Evolutionary conservation across 805 yeast species (phyloP).

Genomic region (Candida nemodendra): DNA sequence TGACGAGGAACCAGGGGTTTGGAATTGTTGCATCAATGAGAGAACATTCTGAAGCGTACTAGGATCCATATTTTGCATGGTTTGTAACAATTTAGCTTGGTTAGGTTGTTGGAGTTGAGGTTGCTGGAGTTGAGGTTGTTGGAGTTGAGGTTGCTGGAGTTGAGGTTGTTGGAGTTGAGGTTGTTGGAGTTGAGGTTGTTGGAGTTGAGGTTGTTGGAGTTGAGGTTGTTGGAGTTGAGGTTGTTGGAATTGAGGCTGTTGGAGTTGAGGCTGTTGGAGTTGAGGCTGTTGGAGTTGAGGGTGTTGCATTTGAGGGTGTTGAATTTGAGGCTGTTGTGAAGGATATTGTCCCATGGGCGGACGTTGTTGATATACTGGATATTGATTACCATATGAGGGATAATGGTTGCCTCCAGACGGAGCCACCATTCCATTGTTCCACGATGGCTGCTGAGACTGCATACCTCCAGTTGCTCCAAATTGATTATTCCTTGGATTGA

Average conservation of each 20-base stretch:
- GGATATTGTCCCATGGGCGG: constrained; percentile 6
- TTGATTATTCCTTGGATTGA: constrained; percentile 9
- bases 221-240: constrained; percentile 10
- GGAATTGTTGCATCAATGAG: constrained; percentile 29
- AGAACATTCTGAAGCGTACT: constrained; percentile 33
- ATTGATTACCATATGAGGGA: constrained; percentile 11
- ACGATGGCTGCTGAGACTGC: constrained; percentile 16
- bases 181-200: constrained; percentile 7
- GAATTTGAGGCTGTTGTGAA: constrained; percentile 21
- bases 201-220: constrained; percentile 3
- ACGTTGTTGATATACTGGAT: constrained; percentile 8
- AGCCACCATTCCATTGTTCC: constrained; percentile 12
- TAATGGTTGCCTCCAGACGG: constrained; percentile 7
- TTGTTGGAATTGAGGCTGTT: too few relatives aligned
- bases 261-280: too few relatives aligned
- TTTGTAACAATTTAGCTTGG: constrained; percentile 22
- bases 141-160: constrained; percentile 3
- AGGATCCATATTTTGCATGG: constrained; percentile 32
- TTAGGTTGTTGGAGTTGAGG: constrained; percentile 9
- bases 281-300: constrained; percentile 20
- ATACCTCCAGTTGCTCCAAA: constrained; percentile 9
- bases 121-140: constrained; percentile 7
- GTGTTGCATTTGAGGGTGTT: too few relatives aligned
- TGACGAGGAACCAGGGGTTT: constrained; percentile 10
- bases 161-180: constrained; percentile 8